Conservation (phyloP, 1,284 basidiomycete species). For the Irpex sp. region DNA sequence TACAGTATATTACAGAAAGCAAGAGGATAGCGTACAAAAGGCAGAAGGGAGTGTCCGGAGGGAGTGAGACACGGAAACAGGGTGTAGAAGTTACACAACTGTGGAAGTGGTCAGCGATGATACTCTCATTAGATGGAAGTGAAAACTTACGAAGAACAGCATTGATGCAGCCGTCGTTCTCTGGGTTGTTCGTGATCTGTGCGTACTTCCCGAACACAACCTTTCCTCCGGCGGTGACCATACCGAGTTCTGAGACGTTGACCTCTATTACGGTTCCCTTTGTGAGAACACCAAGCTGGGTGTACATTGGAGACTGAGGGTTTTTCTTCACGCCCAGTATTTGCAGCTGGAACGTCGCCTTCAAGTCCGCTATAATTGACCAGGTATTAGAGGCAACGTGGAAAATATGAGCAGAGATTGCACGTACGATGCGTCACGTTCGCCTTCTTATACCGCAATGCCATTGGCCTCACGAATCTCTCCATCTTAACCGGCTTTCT, state of each 20-base stretch:
- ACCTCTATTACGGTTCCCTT: constrained; percentile 99
- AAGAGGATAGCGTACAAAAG: background rate
- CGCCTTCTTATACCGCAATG: constrained; percentile 95
- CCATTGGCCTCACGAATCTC: constrained; percentile 97
- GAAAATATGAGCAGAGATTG: background rate
- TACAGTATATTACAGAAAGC: background rate
- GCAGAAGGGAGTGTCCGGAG: background rate
- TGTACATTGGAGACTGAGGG: constrained; percentile 98
- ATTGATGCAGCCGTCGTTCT: constrained; percentile 96
- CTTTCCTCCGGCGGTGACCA: constrained; percentile 99
- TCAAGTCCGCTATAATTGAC: constrained; percentile 74
- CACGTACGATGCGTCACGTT: constrained; percentile 96
- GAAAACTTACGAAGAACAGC: constrained; percentile 75
- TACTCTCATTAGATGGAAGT: background rate
- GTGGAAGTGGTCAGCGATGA: background rate
- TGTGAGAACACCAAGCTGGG: constrained; percentile 93
- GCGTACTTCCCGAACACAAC: constrained; percentile 92
- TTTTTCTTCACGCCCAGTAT: constrained; percentile 99
- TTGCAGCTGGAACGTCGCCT: constrained; percentile 98
- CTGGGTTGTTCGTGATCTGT: constrained; percentile 95
- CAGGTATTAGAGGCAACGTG: background rate
- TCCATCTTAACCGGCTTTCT: constrained; percentile 99
- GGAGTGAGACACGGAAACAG: background rate
- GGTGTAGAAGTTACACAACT: constrained; percentile 6
- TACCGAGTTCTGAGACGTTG: constrained; percentile 94